phyloP scores from a whole-genome alignment of 2,329 filamentous ascomycete genomes.

The Aaosphaeria pasadenensis region DNA sequence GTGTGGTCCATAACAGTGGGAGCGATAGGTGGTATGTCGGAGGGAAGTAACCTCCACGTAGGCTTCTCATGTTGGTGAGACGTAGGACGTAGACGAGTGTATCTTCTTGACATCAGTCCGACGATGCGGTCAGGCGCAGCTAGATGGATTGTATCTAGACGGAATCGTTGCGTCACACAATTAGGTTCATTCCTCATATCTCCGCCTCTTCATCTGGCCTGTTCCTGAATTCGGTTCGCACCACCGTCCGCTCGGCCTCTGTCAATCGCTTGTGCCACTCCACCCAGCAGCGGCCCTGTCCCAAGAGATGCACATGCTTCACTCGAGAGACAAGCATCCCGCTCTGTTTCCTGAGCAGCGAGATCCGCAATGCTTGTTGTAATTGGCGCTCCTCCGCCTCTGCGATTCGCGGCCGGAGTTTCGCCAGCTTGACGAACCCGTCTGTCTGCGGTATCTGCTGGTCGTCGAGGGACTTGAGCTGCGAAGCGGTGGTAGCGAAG shows the following conservation, averaged over 20 bases:
- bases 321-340: slow-evolving; percentile 56
- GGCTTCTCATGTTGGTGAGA: no score
- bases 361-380: slow-evolving; percentile 60
- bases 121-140: no score
- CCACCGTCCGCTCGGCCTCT: slow-evolving; percentile 62
- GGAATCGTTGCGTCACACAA: no score
- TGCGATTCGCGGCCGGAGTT: slow-evolving; percentile 61
- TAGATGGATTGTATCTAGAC: no score
- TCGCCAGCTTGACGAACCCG: slow-evolving; percentile 53
- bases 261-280: slow-evolving; percentile 68
- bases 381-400: slow-evolving; percentile 59
- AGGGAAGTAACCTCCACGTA: no score
- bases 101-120: no score
- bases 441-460: slow-evolving; percentile 42
- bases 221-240: slow-evolving; percentile 59
- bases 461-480: slow-evolving; percentile 45
- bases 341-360: slow-evolving; percentile 61
- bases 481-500: slow-evolving; percentile 42
- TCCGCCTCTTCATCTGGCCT: slow-evolving; percentile 47
- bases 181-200: slow-evolving; percentile 4
- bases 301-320: slow-evolving; percentile 71
- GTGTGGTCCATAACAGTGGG: no score
- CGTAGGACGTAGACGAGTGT: no score
- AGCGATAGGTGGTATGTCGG: no score
- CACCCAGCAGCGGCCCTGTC: slow-evolving; percentile 66